Conservation (phyloP, 2,329 filamentous ascomycete genomes). For the Botrytis deweyae region DNA sequence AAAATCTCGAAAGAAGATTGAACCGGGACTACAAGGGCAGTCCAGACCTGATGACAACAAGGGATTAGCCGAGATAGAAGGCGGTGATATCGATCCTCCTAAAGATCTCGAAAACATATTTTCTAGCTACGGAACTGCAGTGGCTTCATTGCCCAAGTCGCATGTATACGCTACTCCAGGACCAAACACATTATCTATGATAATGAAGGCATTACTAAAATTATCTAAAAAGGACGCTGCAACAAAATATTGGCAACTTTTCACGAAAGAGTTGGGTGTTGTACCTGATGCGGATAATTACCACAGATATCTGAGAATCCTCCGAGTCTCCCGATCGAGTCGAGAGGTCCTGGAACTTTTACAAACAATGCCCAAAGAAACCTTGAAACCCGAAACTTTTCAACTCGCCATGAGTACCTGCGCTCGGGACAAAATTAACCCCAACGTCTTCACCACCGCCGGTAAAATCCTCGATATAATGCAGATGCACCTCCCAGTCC, state of each 20-base stretch:
- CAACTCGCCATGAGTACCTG: conserved; percentile 73
- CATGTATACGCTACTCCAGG: conserved; percentile 47
- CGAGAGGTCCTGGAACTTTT: conserved; percentile 60
- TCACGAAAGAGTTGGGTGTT: conserved; percentile 63
- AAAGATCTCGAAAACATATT: not conserved
- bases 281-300: conserved; percentile 72
- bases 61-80: not conserved
- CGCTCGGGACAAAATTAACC: conserved; percentile 73
- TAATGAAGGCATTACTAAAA: conserved; percentile 63
- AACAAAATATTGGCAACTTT: conserved; percentile 73
- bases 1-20: not conserved
- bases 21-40: conserved; percentile 18
- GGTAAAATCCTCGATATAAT: conserved; percentile 65
- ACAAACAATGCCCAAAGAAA: conserved; percentile 48
- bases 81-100: not conserved
- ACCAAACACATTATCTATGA: conserved; percentile 63
- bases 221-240: conserved; percentile 61
- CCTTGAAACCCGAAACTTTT: conserved; percentile 56
- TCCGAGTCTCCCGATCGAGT: conserved; percentile 66
- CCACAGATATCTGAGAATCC: conserved; percentile 63
- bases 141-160: conserved; percentile 17
- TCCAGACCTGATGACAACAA: not conserved
- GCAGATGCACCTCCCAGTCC: conserved; percentile 45
- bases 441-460: conserved; percentile 64
- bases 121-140: not conserved